Conservation (phyloP, 352 stramenopile genomes). For the Phytophthora sansomeana region DNA sequence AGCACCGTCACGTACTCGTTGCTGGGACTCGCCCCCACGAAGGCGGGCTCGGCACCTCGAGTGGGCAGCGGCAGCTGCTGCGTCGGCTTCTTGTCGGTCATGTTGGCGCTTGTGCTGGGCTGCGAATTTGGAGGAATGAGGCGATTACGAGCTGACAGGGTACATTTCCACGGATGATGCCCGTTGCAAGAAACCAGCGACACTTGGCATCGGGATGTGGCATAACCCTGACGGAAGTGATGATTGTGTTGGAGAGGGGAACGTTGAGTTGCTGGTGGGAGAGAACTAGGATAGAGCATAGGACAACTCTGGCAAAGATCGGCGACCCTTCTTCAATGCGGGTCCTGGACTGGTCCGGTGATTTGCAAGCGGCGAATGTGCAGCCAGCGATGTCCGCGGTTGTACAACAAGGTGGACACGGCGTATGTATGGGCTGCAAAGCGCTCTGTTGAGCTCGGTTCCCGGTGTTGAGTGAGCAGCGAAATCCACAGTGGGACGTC, state of each 20-base stretch:
- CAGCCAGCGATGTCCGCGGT: conserved; percentile 7
- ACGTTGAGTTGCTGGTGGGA: too few species aligned
- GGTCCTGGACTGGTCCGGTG: conserved; percentile 1
- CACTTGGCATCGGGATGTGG: conserved; percentile 4
- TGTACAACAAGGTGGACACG: conserved; percentile 1
- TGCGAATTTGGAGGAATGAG: not conserved
- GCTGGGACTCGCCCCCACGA: conserved; percentile 35
- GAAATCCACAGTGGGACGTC: not conserved
- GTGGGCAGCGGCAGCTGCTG: conserved; percentile 30
- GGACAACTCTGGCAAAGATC: conserved; percentile 30
- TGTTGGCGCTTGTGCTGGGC: conserved; percentile 6
- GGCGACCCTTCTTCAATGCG: conserved; percentile 32
- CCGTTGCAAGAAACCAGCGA: conserved; percentile 15
- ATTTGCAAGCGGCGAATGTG: conserved; percentile 24
- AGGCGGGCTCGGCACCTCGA: conserved; percentile 20
- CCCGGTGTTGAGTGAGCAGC: not conserved
- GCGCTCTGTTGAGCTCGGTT: too few species aligned
- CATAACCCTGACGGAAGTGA: conserved; percentile 16
- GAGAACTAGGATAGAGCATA: too few species aligned
- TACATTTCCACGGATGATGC: conserved; percentile 31
- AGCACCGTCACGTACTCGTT: conserved; percentile 50
- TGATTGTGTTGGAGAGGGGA: too few species aligned
- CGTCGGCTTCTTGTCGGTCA: conserved; percentile 38
- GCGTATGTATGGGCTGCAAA: too few species aligned
- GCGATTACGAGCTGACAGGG: too few species aligned